Conservation (phyloP, 192 early-diverging fungal species). For the Podila minutissima region DNA sequence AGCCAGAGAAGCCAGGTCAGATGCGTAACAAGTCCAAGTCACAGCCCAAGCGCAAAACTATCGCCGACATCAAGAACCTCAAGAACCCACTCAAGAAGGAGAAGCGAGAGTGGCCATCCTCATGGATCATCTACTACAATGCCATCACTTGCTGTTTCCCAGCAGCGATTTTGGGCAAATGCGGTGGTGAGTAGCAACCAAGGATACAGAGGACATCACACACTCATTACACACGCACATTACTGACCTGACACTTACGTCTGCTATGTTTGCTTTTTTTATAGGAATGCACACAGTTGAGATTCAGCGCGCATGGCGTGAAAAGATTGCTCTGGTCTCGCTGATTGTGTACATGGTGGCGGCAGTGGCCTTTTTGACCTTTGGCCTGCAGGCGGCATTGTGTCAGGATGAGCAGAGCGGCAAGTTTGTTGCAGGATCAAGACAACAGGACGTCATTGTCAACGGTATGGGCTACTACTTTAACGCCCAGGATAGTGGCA, state of each 20-base stretch:
- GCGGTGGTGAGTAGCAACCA: slow-evolving; percentile 39
- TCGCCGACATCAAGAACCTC: slow-evolving; percentile 54
- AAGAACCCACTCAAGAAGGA: slow-evolving; percentile 55
- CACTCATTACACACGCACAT: background rate
- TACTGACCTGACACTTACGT: background rate
- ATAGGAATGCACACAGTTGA: slow-evolving; percentile 66
- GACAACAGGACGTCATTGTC: slow-evolving; percentile 64
- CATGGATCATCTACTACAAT: slow-evolving; percentile 58
- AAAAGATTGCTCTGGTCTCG: slow-evolving; percentile 90
- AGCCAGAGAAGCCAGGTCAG: slow-evolving; percentile 47
- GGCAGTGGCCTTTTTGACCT: slow-evolving; percentile 85
- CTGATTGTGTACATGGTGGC: slow-evolving; percentile 80
- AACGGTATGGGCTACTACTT: slow-evolving; percentile 72
- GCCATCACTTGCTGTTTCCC: slow-evolving; percentile 57
- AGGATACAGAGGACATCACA: background rate
- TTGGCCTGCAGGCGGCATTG: slow-evolving; percentile 67
- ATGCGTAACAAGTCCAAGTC: slow-evolving; percentile 47
- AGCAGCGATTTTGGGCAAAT: slow-evolving; percentile 25
- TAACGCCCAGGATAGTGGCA: slow-evolving; percentile 51
- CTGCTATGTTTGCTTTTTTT: background rate
- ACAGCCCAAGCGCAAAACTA: slow-evolving; percentile 34
- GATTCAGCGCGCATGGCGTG: slow-evolving; percentile 87
- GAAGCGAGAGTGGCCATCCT: slow-evolving; percentile 43
- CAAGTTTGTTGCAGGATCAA: slow-evolving; percentile 56
- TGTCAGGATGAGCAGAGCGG: slow-evolving; percentile 52